These are phyloP conservation scores for Seiridium unicorne DNA, from an alignment of 2,329 filamentous ascomycete species.

Conservation along the genomic window DNA sequence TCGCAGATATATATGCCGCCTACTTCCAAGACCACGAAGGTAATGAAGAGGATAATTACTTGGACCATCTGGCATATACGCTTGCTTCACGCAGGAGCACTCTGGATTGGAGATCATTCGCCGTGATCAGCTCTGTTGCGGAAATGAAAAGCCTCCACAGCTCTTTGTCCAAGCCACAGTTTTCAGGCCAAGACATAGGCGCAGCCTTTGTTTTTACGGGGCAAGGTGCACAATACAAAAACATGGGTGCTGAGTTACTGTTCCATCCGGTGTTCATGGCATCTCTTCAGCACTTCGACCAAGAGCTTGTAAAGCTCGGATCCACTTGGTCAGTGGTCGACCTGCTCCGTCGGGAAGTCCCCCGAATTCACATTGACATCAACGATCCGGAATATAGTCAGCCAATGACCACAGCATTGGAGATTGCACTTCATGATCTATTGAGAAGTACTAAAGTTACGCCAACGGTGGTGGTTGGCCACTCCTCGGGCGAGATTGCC, in stretches of 20 bases:
- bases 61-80: slow-evolving; percentile 24
- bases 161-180: not conserved
- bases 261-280: slow-evolving; percentile 14
- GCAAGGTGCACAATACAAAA: slow-evolving; percentile 34
- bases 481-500: slow-evolving; percentile 37
- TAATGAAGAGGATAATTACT: not conserved
- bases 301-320: slow-evolving; percentile 6
- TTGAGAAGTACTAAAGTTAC: slow-evolving; percentile 25
- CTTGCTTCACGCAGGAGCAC: slow-evolving; percentile 22
- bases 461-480: slow-evolving; percentile 29
- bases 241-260: slow-evolving; percentile 32
- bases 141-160: not conserved
- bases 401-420: slow-evolving; percentile 41
- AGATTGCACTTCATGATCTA: slow-evolving; percentile 38
- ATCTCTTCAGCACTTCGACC: slow-evolving; percentile 11
- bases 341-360: not conserved
- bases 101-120: slow-evolving; percentile 25
- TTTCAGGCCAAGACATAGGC: not conserved
- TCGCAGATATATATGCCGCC: not conserved
- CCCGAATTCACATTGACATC: not conserved
- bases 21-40: not conserved
- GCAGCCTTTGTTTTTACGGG: slow-evolving; percentile 30
- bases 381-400: slow-evolving; percentile 26
- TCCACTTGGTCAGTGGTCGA: slow-evolving; percentile 13
- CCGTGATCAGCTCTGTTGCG: slow-evolving; percentile 10